Evolutionary conservation across 176 grass and related monocot genomes (phyloP).

Genomic region (Phragmites australis): DNA sequence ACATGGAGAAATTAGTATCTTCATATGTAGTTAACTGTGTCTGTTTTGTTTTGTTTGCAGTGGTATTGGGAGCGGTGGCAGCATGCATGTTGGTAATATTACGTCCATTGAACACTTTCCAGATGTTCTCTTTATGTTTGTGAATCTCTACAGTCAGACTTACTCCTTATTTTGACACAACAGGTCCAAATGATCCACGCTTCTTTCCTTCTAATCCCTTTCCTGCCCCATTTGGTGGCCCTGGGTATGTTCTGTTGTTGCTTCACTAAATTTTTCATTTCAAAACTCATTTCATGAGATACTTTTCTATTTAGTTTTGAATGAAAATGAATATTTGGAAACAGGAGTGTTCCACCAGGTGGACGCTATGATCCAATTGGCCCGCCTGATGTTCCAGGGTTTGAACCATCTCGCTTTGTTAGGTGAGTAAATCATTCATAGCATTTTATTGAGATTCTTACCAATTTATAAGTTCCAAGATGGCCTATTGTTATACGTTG

Average conservation of each 20-base stretch:
- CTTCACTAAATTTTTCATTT: neutral
- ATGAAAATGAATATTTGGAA: slow-evolving; percentile 31
- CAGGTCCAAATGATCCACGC: slow-evolving; percentile 79
- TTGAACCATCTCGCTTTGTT: slow-evolving; percentile 79
- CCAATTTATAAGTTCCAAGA: slow-evolving; percentile 18
- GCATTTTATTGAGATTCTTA: slow-evolving; percentile 32
- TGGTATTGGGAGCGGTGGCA: slow-evolving; percentile 55
- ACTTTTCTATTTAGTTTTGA: slow-evolving; percentile 22
- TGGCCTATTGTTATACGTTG: slow-evolving; percentile 31
- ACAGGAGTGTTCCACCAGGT: slow-evolving; percentile 63
- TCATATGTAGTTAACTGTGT: slow-evolving; percentile 26
- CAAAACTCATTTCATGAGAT: neutral
- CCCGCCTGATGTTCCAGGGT: slow-evolving; percentile 79
- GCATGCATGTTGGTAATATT: slow-evolving; percentile 84
- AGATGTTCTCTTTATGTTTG: neutral
- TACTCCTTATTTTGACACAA: slow-evolving; percentile 19
- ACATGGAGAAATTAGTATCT: neutral
- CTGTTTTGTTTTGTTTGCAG: slow-evolving; percentile 48
- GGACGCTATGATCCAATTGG: slow-evolving; percentile 79
- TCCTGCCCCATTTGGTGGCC: slow-evolving; percentile 43
- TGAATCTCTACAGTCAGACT: slow-evolving; percentile 2
- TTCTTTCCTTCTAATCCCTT: slow-evolving; percentile 74
- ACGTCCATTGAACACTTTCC: neutral
- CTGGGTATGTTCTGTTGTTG: slow-evolving; percentile 46
- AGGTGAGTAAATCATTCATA: slow-evolving; percentile 50